Evolutionary conservation across 352 stramenopile species (phyloP).

Genomic region (Phytophthora megakarya): DNA sequence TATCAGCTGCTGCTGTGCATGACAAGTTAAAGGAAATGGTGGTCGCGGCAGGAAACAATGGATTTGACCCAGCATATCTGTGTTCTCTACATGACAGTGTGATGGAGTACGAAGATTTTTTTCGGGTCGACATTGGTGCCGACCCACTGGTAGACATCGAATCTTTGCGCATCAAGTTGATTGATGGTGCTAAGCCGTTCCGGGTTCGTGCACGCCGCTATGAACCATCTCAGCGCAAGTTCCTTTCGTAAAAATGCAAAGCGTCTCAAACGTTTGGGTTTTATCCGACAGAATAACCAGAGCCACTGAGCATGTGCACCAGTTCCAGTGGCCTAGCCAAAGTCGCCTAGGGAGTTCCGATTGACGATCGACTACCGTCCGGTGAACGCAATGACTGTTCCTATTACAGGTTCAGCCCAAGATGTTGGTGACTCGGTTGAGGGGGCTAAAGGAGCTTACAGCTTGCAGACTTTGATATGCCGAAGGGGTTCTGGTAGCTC

Average conservation of each 20-base stretch:
- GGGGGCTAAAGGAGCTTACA: too few species aligned
- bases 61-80: slow-evolving; percentile 7
- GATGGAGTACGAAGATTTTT: slow-evolving; percentile 14
- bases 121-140: background rate
- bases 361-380: too few species aligned
- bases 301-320: background rate
- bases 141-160: background rate
- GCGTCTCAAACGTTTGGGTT: background rate
- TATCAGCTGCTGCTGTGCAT: too few species aligned
- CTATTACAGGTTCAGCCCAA: too few species aligned
- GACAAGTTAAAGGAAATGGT: too few species aligned
- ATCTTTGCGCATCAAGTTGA: slow-evolving; percentile 1
- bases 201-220: background rate
- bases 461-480: too few species aligned
- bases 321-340: background rate
- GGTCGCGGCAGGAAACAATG: background rate
- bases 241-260: slow-evolving; percentile 4
- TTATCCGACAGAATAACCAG: slow-evolving; percentile 1
- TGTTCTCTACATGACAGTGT: slow-evolving; percentile 1
- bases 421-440: too few species aligned
- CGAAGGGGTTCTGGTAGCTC: background rate
- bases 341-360: background rate
- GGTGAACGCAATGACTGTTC: too few species aligned
- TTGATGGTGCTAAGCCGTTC: slow-evolving; percentile 2
- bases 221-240: background rate